Evolutionary conservation across 495 filamentous ascomycete genomes (phyloP).

Genomic region (Xylaria grammica): DNA sequence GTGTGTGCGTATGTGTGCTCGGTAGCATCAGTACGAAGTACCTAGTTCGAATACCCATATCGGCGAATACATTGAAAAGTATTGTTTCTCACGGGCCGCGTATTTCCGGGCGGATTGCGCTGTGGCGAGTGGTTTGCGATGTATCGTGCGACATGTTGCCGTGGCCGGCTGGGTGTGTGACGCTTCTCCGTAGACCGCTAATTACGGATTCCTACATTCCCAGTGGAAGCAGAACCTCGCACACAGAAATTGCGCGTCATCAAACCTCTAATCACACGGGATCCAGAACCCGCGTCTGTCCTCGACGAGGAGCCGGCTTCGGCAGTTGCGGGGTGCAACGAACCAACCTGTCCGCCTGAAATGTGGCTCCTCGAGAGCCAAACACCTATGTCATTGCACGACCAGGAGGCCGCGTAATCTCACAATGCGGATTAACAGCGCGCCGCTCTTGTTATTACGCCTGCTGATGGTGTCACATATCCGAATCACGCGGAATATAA

Average conservation of each 20-base stretch:
- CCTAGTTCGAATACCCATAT: constrained; percentile 4
- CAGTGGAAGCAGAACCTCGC: neutral
- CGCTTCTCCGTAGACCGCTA: neutral
- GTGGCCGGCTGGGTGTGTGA: neutral
- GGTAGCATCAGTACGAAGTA: constrained; percentile 6
- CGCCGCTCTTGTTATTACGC: neutral
- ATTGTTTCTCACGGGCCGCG: neutral
- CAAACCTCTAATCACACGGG: neutral
- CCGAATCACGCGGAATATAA: constrained; percentile 4
- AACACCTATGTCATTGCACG: constrained; percentile 19
- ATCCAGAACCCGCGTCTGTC: constrained; percentile 1
- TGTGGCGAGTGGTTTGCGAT: neutral
- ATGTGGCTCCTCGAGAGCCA: neutral
- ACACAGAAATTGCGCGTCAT: neutral
- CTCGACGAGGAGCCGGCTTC: constrained; percentile 4
- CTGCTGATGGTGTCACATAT: neutral
- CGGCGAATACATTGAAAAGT: neutral
- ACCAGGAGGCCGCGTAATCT: constrained; percentile 20
- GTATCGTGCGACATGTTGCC: constrained; percentile 1
- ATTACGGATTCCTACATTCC: neutral
- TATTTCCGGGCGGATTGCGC: neutral
- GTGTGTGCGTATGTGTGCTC: too few relatives aligned
- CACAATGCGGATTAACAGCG: neutral
- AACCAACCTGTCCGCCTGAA: neutral
- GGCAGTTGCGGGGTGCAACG: constrained; percentile 6